A percentile compares a stretch with the other conserved stretches of the same genome.
Evolutionary conservation across 2,329 filamentous ascomycete genomes (phyloP).

Genomic region (Cladosporium colombiae): DNA sequence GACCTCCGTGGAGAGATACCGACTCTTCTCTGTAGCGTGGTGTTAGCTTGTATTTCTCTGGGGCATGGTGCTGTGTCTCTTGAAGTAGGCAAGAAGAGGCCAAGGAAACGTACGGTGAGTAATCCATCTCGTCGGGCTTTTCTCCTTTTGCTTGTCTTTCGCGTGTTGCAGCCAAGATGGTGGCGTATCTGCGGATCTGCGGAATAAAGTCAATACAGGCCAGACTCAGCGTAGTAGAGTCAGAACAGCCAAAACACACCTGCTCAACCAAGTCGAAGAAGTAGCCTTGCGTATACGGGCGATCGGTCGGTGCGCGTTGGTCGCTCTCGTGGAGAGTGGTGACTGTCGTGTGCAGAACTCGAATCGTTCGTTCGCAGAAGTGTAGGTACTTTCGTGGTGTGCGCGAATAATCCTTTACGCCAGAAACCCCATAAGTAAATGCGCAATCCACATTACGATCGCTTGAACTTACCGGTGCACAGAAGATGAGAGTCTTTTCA

Average conservation of each 20-base stretch:
- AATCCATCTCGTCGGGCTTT: conserved; percentile 53
- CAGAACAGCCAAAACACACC: conserved; percentile 38
- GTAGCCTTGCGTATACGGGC: conserved; percentile 92
- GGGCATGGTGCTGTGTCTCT: not conserved
- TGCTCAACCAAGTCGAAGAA: conserved; percentile 96
- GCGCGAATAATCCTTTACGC: conserved; percentile 69
- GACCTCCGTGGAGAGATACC: conserved; percentile 77
- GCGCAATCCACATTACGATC: conserved; percentile 55
- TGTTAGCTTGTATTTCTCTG: not conserved
- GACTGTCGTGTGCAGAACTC: conserved; percentile 86
- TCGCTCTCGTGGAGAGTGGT: conserved; percentile 83
- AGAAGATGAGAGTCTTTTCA: conserved; percentile 88
- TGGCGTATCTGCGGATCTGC: conserved; percentile 78
- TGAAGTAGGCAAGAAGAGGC: not conserved
- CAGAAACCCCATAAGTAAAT: conserved; percentile 65
- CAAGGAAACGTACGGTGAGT: conserved; percentile 46
- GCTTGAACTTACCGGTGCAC: conserved; percentile 81
- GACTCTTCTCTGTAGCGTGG: conserved; percentile 60
- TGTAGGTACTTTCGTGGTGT: conserved; percentile 76
- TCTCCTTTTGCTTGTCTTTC: conserved; percentile 63
- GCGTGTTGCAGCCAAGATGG: conserved; percentile 75
- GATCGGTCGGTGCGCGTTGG: conserved; percentile 79
- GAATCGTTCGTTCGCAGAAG: conserved; percentile 88
- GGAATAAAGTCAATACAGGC: conserved; percentile 30
- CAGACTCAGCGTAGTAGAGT: conserved; percentile 15